Base-by-base conservation (phyloP, 1,284 basidiomycete species). In the Grifola frondosa region DNA sequence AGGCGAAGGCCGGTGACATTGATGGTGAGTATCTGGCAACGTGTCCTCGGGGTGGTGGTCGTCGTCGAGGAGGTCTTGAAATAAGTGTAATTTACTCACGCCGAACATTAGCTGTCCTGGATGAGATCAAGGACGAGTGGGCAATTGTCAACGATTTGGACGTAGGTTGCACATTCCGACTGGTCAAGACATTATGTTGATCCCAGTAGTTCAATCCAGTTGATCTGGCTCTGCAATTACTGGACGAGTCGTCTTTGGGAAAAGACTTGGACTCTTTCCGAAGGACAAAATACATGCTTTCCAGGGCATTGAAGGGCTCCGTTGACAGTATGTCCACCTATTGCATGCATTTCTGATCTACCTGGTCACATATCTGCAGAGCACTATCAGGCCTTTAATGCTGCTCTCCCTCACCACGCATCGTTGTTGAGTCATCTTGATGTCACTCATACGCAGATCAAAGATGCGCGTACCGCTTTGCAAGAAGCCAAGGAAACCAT, bases 341-440 rank as follows among this genome's bases (percentile, higher is more conserved):
- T 24, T 17, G 15, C 10, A 8, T 30, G 3, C 17, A 30, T 25
- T 9, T 7, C 8, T 2, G 5, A 15, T 12, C 25, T 22, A 26
- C 19, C 19, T 21, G 28, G 19, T 6, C 6, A 6, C 13, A 15
- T 1, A 20, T 20, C 16, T 12, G 9, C 68, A 85, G 87, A 86
- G 54, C 86, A 96, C 60, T 96, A 94, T 60, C 85, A 94, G 66
- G 84, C 92, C 0, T 97, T 97, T 63, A 92, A 92, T 25, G 85
- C 90, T 22, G 85, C 91, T 1, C 73, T 97, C 10, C 91, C 93
- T 2, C 91, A 92, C 49, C 94, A 97, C 61, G 77, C 88, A 5
- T 77, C 82, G 11, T 74, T 96, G 15, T 57, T 92, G 29, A 77
- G 68, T 37, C 84, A 90, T 42, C 73, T 96, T 3, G 73, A 71